Evolutionary conservation across 2,329 filamentous ascomycete genomes (phyloP).

Genomic region (Aspergillus brunneoviolaceus): DNA sequence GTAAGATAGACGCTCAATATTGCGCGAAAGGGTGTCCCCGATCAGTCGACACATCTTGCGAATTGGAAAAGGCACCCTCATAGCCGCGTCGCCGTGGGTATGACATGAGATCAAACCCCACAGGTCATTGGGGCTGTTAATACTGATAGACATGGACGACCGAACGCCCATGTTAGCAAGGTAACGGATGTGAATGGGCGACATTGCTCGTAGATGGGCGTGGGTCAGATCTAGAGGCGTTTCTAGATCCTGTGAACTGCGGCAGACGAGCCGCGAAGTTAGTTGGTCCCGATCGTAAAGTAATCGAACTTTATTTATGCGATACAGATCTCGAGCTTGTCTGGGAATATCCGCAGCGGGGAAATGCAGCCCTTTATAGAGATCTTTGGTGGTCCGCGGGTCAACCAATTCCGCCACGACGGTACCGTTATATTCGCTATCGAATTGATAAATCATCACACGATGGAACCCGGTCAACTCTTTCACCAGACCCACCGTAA

Average conservation of each 20-base stretch:
- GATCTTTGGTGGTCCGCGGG: constrained; percentile 72
- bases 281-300: constrained; percentile 81
- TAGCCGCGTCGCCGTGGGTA: constrained; percentile 75
- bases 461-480: constrained; percentile 88
- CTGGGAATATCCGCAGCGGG: constrained; percentile 82
- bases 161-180: constrained; percentile 84
- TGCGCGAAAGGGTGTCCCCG: constrained; percentile 80
- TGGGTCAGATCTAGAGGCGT: constrained; percentile 79
- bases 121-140: constrained; percentile 79
- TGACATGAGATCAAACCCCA: constrained; percentile 91
- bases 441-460: constrained; percentile 92
- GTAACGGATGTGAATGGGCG: constrained; percentile 88
- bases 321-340: constrained; percentile 88
- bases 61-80: constrained; percentile 90
- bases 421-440: constrained; percentile 75
- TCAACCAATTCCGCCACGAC: constrained; percentile 88
- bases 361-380: constrained; percentile 86
- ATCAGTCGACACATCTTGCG: constrained; percentile 88
- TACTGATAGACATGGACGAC: constrained; percentile 93
- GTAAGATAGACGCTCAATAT: constrained; percentile 76
- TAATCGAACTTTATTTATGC: constrained; percentile 82
- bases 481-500: constrained; percentile 81
- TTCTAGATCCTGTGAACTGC: constrained; percentile 63
- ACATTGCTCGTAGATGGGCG: constrained; percentile 74
- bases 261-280: constrained; percentile 79